Conservation (phyloP, 495 filamentous ascomycete genomes). For the Oidiodendron maius region DNA sequence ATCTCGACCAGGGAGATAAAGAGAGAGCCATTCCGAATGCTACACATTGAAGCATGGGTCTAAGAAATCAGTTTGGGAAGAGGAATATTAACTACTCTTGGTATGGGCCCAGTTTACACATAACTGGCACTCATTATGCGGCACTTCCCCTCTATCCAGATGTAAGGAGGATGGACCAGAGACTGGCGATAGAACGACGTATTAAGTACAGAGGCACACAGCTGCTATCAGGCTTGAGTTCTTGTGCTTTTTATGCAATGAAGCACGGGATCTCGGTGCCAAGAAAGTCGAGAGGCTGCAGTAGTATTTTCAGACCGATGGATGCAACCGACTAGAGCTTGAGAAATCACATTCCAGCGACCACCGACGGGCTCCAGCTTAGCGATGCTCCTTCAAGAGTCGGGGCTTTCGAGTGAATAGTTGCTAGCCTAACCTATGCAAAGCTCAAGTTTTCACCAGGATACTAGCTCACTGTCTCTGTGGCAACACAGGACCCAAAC, state of each 20-base stretch:
- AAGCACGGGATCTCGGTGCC: conserved; percentile 8
- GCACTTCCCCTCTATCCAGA: no score
- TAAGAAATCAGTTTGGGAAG: neutral
- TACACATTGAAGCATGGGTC: no score
- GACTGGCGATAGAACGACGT: conserved; percentile 3
- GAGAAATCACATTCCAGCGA: conserved; percentile 12
- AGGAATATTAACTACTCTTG: no score
- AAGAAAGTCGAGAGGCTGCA: conserved; percentile 17
- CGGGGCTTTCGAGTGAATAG: conserved; percentile 5
- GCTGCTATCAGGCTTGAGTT: conserved; percentile 8
- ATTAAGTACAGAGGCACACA: conserved; percentile 9
- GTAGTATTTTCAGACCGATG: conserved; percentile 2
- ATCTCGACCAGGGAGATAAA: no score
- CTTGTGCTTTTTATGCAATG: conserved; percentile 1
- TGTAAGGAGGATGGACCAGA: no score
- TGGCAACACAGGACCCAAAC: conserved; percentile 31
- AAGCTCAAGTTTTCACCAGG: conserved; percentile 3
- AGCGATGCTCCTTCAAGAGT: conserved; percentile 4
- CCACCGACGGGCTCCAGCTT: conserved; percentile 7
- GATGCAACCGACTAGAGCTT: conserved; percentile 5
- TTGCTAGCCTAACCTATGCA: conserved; percentile 4
- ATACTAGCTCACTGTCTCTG: conserved; percentile 25
- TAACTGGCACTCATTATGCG: no score
- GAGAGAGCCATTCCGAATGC: no score
- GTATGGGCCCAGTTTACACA: no score